phyloP scores from a whole-genome alignment of 2,329 filamentous ascomycete genomes.

The Xylariales sp. region DNA sequence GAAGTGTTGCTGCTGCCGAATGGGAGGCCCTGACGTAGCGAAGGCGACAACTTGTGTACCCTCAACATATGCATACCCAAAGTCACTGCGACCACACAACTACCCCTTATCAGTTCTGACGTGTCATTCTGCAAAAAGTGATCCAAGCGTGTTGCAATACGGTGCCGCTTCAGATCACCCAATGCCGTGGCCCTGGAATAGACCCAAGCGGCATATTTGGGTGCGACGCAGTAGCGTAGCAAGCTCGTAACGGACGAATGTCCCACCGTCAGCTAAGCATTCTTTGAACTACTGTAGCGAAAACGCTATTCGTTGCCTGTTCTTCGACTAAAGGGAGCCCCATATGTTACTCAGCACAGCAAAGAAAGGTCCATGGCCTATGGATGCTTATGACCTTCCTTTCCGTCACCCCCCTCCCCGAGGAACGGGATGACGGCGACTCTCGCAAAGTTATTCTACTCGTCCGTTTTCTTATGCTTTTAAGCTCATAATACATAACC shows the following conservation, averaged over 20 bases:
- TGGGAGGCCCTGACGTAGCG: constrained; percentile 3
- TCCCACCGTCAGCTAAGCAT: constrained; percentile 22
- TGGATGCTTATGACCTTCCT: constrained; percentile 12
- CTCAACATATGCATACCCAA: constrained; percentile 28
- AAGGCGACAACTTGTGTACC: constrained; percentile 20
- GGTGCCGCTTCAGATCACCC: constrained; percentile 35
- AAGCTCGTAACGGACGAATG: constrained; percentile 20
- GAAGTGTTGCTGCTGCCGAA: constrained; percentile 8
- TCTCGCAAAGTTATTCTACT: not conserved
- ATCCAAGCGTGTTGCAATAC: constrained; percentile 18
- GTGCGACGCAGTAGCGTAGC: constrained; percentile 23
- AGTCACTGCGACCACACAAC: constrained; percentile 32
- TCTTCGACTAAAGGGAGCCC: constrained; percentile 3
- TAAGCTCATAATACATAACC: not conserved
- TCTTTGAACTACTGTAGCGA: constrained; percentile 4
- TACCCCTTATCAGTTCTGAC: constrained; percentile 33
- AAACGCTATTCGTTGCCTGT: constrained; percentile 3
- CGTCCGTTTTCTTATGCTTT: too few relatives aligned
- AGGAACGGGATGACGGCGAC: not conserved
- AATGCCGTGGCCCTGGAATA: constrained; percentile 40
- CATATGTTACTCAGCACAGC: constrained; percentile 13
- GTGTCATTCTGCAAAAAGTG: constrained; percentile 32
- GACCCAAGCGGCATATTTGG: constrained; percentile 26
- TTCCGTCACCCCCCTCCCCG: not conserved
- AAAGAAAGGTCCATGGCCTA: constrained; percentile 8